A percentile compares a stretch with the other conserved stretches of the same genome.
Conservation (phyloP, 2,329 filamentous ascomycete species). For the Sphaerulina vaccinii region DNA sequence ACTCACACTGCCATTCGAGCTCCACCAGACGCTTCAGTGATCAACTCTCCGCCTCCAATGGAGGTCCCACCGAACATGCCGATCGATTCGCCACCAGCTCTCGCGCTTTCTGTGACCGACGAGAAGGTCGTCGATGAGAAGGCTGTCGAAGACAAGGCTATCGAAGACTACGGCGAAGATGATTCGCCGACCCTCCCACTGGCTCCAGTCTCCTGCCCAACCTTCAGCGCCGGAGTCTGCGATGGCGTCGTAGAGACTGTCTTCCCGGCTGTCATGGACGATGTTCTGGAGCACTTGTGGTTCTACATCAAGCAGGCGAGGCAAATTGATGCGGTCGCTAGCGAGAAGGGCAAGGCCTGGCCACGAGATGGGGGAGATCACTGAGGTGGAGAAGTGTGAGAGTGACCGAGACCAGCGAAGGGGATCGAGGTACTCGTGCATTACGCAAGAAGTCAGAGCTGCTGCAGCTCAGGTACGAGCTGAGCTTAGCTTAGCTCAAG, state of each 20-base stretch:
- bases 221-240: slow-evolving; percentile 21
- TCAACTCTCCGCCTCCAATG: background rate
- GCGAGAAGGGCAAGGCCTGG: background rate
- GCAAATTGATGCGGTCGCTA: background rate
- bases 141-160: background rate
- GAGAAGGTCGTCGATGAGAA: background rate
- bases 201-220: slow-evolving; percentile 16
- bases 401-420: too few relatives aligned
- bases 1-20: background rate
- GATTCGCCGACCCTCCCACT: background rate
- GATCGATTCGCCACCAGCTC: background rate
- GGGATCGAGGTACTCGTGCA: too few relatives aligned
- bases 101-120: too few relatives aligned
- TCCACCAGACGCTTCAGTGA: background rate
- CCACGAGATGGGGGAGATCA: too few relatives aligned
- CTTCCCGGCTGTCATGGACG: slow-evolving; percentile 21
- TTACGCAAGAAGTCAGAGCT: too few relatives aligned
- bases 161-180: slow-evolving; percentile 1
- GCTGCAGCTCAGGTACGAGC: too few relatives aligned
- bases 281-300: slow-evolving; percentile 23
- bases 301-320: slow-evolving; percentile 4
- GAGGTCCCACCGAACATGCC: background rate
- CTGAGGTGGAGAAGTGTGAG: too few relatives aligned
- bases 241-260: slow-evolving; percentile 21
- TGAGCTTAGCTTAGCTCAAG: too few relatives aligned